A percentile compares a stretch with the other conserved stretches of the same genome.
Evolutionary conservation across 78 protist species (phyloP).

Genomic region (Pelomyxa schiedti): DNA sequence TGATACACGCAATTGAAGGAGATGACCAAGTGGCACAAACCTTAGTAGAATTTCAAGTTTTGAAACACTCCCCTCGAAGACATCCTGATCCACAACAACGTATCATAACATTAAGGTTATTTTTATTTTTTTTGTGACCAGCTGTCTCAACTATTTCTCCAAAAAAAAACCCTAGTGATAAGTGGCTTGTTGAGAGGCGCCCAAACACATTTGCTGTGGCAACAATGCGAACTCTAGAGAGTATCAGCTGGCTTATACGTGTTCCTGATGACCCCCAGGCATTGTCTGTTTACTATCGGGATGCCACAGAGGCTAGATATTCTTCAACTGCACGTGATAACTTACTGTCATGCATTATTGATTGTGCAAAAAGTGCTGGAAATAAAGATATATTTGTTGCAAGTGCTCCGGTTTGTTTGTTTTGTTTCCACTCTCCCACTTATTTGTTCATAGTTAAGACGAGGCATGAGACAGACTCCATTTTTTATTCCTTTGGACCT

Average conservation of each 20-base stretch:
- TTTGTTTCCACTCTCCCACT: not conserved
- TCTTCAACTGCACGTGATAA: constrained; percentile 34
- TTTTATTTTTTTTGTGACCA: no score
- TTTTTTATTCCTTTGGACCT: not conserved
- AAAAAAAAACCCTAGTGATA: no score
- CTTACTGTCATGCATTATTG: constrained; percentile 18
- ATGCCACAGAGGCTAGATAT: constrained; percentile 21
- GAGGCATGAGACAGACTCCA: not conserved
- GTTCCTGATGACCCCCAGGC: constrained; percentile 27
- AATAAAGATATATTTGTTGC: constrained; percentile 22
- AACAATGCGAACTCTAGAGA: constrained; percentile 23
- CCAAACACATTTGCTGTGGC: constrained; percentile 14
- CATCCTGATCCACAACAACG: not conserved
- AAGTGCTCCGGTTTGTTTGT: constrained; percentile 3
- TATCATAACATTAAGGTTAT: not conserved
- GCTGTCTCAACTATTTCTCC: no score
- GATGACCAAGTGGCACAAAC: not conserved
- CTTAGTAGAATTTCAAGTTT: not conserved
- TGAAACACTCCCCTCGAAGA: not conserved
- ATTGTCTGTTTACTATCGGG: constrained; percentile 31
- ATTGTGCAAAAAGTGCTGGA: constrained; percentile 24
- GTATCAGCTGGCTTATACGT: constrained; percentile 25
- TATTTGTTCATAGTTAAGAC: not conserved
- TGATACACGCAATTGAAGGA: no score
- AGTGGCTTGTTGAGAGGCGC: constrained; percentile 34